phyloP scores from a whole-genome alignment of 169 alveolate genomes.

The Pseudocohnilembus persalinus region DNA sequence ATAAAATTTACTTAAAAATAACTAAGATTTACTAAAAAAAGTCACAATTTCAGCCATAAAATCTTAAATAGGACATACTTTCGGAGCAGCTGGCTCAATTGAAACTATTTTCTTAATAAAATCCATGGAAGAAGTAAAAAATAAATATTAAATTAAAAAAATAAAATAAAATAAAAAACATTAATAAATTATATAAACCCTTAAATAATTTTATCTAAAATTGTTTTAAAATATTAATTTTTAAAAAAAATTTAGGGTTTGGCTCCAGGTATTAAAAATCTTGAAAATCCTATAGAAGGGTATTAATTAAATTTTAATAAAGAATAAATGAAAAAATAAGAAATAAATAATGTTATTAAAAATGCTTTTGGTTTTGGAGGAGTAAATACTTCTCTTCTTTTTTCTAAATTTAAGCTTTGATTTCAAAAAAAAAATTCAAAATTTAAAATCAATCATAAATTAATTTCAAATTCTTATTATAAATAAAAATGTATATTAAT shows the following conservation, averaged over 20 bases:
- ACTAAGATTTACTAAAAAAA: conserved; percentile 8
- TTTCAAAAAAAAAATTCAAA: no score
- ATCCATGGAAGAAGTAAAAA: conserved; percentile 18
- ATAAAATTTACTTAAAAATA: conserved; percentile 26
- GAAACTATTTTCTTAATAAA: conserved; percentile 45
- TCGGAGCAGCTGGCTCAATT: conserved; percentile 66
- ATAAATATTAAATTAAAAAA: no score
- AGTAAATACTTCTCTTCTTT: conserved; percentile 41
- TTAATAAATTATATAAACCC: no score
- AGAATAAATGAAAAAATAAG: not conserved
- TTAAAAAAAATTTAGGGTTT: not conserved
- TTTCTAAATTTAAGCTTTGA: conserved; percentile 11
- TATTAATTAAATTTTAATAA: not conserved
- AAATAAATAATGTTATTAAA: conserved; percentile 34
- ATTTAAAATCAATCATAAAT: no score
- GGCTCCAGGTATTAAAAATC: conserved; percentile 41
- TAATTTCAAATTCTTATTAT: no score
- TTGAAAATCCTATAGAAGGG: conserved; percentile 35
- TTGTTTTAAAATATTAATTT: no score
- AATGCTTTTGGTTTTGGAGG: conserved; percentile 60
- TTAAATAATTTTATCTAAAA: no score
- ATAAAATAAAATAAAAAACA: no score
- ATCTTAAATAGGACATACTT: conserved; percentile 60
- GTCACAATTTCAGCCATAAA: conserved; percentile 50
- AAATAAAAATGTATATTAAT: no score